Conservation (phyloP, 495 filamentous ascomycete species). For the Penicillium parvum region DNA sequence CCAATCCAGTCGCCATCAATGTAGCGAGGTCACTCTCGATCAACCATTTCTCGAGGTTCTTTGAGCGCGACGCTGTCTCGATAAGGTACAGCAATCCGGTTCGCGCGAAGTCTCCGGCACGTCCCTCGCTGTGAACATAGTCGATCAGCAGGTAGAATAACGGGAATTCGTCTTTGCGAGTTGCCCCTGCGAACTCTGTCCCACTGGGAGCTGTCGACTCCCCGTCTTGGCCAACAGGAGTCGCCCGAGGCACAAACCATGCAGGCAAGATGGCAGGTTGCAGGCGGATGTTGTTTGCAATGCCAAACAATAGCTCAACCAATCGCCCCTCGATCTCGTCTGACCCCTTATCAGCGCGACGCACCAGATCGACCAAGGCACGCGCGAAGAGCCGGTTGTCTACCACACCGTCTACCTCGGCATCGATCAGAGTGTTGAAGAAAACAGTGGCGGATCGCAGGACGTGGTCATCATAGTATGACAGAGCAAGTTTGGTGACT, state of each 20-base stretch:
- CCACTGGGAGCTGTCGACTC: constrained; percentile 45
- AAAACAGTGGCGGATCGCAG: constrained; percentile 76
- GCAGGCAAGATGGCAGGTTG: constrained; percentile 77
- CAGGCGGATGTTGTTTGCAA: constrained; percentile 89
- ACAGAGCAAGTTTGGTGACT: constrained; percentile 77
- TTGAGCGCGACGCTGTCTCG: constrained; percentile 80
- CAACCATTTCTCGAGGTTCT: constrained; percentile 85
- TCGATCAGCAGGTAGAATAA: constrained; percentile 93
- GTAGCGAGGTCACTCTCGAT: constrained; percentile 96
- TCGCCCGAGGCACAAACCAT: constrained; percentile 65
- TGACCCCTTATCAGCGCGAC: constrained; percentile 51
- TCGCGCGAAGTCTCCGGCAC: constrained; percentile 93
- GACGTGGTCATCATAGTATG: constrained; percentile 72
- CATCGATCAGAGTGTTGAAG: constrained; percentile 88
- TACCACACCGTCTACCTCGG: constrained; percentile 90
- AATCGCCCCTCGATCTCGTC: constrained; percentile 76
- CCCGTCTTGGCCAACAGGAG: constrained; percentile 35
- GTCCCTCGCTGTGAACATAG: constrained; percentile 90
- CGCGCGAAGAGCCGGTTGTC: constrained; percentile 78
- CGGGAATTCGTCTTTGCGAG: constrained; percentile 89
- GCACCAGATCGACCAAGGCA: constrained; percentile 74
- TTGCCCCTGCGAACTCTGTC: constrained; percentile 72
- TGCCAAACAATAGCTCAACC: constrained; percentile 87
- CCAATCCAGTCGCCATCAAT: constrained; percentile 92
- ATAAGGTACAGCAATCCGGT: constrained; percentile 95